These are phyloP conservation scores for Cryphonectria carpinicola DNA, from an alignment of 2,329 filamentous ascomycete species.

Conservation along the genomic window DNA sequence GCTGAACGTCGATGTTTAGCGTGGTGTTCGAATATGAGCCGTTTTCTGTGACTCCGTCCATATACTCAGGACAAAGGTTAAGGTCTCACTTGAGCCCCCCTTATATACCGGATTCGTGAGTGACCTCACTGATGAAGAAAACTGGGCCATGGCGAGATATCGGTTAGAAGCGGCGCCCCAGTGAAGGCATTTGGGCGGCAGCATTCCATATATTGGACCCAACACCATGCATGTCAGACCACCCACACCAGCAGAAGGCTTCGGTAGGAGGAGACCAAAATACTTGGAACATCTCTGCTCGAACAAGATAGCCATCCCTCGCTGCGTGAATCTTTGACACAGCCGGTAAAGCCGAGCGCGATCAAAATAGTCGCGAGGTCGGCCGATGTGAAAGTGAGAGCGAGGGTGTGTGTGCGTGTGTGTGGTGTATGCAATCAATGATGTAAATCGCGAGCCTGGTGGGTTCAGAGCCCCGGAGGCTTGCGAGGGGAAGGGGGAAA, in stretches of 20 bases:
- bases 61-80: not conserved
- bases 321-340: too few species aligned
- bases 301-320: too few species aligned
- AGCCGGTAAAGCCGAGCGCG: not conserved
- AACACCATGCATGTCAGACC: slow-evolving; percentile 19
- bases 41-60: not conserved
- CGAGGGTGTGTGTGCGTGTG: not conserved
- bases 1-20: not conserved
- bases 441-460: not conserved
- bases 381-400: not conserved
- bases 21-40: not conserved
- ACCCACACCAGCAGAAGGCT: slow-evolving; percentile 16
- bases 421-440: not conserved
- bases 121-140: not conserved
- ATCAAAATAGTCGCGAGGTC: not conserved
- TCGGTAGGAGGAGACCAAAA: slow-evolving; percentile 1
- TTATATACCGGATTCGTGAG: not conserved
- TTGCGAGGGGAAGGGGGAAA: too few species aligned
- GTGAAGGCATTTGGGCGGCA: not conserved
- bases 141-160: not conserved
- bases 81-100: not conserved
- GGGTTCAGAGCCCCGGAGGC: not conserved
- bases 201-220: not conserved
- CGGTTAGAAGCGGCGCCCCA: slow-evolving; percentile 21
- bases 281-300: slow-evolving; percentile 8